Evolutionary conservation across 805 yeast species (phyloP), one percentile per base, ranked within the genome.

Genomic region (Saccharomycopsis fodiens): DNA sequence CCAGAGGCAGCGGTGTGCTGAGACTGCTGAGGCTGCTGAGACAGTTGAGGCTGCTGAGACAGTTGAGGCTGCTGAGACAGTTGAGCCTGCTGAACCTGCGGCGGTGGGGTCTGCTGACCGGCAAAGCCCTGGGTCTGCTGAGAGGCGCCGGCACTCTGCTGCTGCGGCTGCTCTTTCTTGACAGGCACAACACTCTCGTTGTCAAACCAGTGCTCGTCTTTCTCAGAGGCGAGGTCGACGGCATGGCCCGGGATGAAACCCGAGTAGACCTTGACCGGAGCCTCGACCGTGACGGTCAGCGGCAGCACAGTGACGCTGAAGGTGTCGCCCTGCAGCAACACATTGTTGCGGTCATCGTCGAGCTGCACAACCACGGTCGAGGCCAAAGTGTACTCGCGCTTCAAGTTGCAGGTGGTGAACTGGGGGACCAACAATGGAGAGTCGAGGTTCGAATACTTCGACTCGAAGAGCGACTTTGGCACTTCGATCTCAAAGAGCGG

Each of bases 321-420:
- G 21, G 19, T 41, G 35, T 35, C 39, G 34, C 44, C 39, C 31
- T 27, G 32, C n/a, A 13, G 4, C 27, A 36, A 19, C 35, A 7
- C 23, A 15, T 17, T 19, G 10, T 17, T 29, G 17, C 6, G n/a
- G n/a, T 21, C 41, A 2, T 20, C 32, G 16, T 38, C 42, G 35
- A 47, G 16, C 17, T n/a, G 22, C 15, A 39, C 6, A 2, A 12
- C 20, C 2, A 47, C n/a, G n/a, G 41, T 34, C 4, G 21, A 12
- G 15, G 15, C 15, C 3, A 45, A 30, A 4, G 3, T 22, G 29
- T 48, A 48, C 19, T 45, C 42, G 20, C 42, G 29, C 39, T 48
- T 48, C 13, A 45, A 15, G 25, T 48, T 48, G 20, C 52, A 48
- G 4, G 48, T 44, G 16, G 34, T 48, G 34, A 45, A 48, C 19